Percentiles rank a stretch among this genome's conserved stretches.
phyloP scores from a whole-genome alignment of 495 filamentous ascomycete species.

The Lasiosphaeriaceae sp. region DNA sequence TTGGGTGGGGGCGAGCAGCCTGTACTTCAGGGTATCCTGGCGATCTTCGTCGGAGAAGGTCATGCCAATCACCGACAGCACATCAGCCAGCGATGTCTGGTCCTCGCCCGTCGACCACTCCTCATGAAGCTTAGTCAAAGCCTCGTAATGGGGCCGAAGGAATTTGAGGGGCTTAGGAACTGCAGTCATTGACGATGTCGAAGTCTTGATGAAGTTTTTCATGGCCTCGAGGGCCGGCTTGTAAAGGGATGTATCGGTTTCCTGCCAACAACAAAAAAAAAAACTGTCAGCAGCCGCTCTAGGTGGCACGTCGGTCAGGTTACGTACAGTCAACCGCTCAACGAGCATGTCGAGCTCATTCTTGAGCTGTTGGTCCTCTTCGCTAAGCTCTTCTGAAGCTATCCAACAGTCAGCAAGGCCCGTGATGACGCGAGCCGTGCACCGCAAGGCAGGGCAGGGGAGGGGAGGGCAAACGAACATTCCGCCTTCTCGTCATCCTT shows the following conservation, averaged over 20 bases:
- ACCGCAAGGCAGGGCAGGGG: too few species aligned
- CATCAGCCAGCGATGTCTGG: constrained; percentile 89
- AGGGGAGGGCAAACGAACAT: constrained; percentile 29
- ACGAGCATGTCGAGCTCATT: constrained; percentile 98
- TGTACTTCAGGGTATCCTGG: constrained; percentile 92
- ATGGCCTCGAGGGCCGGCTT: constrained; percentile 89
- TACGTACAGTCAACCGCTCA: constrained; percentile 80
- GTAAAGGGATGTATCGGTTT: constrained; percentile 83
- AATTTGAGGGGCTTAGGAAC: constrained; percentile 99
- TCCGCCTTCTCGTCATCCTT: constrained; percentile 60
- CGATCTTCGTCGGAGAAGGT: constrained; percentile 96
- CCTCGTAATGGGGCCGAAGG: constrained; percentile 89
- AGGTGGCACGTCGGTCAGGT: background rate
- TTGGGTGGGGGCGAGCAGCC: constrained; percentile 80
- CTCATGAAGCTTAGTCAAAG: constrained; percentile 80
- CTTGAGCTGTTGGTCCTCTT: constrained; percentile 97
- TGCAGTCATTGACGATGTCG: constrained; percentile 97
- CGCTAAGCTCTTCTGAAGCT: constrained; percentile 75
- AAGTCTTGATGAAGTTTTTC: constrained; percentile 96
- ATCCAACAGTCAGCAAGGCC: constrained; percentile 22
- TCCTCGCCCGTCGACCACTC: constrained; percentile 77
- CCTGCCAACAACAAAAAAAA: constrained; percentile 44
- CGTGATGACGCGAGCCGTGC: background rate
- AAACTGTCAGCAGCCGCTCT: constrained; percentile 22
- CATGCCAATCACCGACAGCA: constrained; percentile 96